Percentiles rank a stretch among this genome's conserved stretches.
These are phyloP conservation scores for Globisporangium okanoganense DNA, from an alignment of 352 stramenopile species.

Conservation along the genomic window DNA sequence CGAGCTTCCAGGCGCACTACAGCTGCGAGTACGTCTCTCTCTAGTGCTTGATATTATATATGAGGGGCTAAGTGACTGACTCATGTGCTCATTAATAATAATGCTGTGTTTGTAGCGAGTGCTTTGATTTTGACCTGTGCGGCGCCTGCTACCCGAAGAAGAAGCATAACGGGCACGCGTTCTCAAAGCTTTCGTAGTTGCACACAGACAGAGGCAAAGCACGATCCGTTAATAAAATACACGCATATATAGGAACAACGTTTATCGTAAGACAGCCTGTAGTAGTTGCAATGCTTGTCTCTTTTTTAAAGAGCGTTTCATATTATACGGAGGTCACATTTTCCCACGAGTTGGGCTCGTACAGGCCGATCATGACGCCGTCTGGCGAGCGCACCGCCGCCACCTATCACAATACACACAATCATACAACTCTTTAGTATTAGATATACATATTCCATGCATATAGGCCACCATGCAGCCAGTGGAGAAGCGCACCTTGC, in stretches of 20 bases:
- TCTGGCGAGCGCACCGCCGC: conserved; percentile 85
- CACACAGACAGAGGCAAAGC: not conserved
- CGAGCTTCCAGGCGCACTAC: conserved; percentile 7
- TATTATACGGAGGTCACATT: conserved; percentile 62
- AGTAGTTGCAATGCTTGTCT: not conserved
- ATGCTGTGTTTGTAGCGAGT: conserved; percentile 16
- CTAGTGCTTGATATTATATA: too few relatives aligned
- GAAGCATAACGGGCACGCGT: conserved; percentile 6
- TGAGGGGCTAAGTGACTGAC: not conserved
- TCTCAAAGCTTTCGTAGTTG: conserved; percentile 5
- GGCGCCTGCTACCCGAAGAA: conserved; percentile 13
- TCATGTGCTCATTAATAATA: not conserved
- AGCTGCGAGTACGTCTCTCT: conserved; percentile 18
- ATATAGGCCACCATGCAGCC: not conserved
- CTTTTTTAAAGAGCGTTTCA: not conserved
- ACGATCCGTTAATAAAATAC: not conserved
- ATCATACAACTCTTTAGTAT: not conserved
- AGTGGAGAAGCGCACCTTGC: conserved; percentile 45
- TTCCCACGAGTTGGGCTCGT: conserved; percentile 87
- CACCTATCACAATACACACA: conserved; percentile 35
- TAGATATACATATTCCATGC: not conserved
- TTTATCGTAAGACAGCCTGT: not conserved
- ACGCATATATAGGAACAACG: not conserved
- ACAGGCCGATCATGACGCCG: conserved; percentile 91
- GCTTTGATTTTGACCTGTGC: conserved; percentile 37